Conservation (phyloP, 345 rosid genomes). For the Abelmoschus esculentus region DNA sequence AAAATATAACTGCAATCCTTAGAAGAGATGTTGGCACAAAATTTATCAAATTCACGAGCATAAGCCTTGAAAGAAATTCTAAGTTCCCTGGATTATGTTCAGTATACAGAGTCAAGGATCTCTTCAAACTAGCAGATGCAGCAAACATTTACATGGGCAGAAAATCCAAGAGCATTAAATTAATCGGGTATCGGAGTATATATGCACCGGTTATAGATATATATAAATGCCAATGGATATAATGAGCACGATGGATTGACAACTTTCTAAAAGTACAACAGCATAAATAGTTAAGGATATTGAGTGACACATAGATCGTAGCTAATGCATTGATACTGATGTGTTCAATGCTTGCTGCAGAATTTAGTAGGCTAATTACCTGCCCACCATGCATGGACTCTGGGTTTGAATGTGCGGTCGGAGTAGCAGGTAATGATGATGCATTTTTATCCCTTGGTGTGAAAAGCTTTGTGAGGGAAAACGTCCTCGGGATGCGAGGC, state of each 20-base stretch:
- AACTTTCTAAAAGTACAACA: neutral
- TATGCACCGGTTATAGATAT: neutral
- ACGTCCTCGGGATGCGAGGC: conserved; percentile 42
- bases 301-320: neutral
- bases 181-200: neutral
- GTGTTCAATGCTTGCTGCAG: conserved; percentile 29
- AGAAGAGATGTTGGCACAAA: neutral
- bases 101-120: neutral
- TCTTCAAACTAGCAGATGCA: neutral
- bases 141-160: neutral
- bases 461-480: conserved; percentile 53
- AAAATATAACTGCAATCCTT: neutral
- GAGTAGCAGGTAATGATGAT: conserved; percentile 66
- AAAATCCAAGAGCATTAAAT: neutral
- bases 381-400: conserved; percentile 76
- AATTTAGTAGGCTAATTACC: conserved; percentile 30
- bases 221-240: neutral
- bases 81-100: neutral
- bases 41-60: neutral
- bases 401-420: conserved; percentile 72
- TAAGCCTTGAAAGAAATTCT: neutral
- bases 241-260: neutral
- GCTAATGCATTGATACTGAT: neutral
- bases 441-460: conserved; percentile 45
- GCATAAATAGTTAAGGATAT: neutral